Evolutionary conservation across 768 basidiomycete species (phyloP).

Genomic region (Dendrothele bispora): DNA sequence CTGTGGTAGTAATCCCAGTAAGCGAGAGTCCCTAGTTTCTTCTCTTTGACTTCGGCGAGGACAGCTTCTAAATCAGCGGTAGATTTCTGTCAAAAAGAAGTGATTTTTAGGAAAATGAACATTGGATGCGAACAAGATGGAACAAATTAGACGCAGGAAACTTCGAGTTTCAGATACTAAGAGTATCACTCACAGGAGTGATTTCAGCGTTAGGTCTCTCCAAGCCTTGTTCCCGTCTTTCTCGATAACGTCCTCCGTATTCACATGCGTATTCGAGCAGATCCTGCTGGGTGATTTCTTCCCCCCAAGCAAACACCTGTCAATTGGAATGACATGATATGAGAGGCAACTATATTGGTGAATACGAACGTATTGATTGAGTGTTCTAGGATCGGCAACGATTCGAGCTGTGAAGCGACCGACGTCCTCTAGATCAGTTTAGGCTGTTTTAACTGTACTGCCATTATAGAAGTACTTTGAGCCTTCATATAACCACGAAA

Average conservation of each 20-base stretch:
- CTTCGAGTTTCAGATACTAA: too few species aligned
- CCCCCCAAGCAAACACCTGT: too few species aligned
- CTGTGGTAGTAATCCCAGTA: conserved; percentile 17
- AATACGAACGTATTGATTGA: conserved; percentile 27
- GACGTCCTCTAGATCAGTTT: conserved; percentile 24
- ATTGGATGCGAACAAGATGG: background rate
- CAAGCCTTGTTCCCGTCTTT: too few species aligned
- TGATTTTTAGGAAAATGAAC: background rate
- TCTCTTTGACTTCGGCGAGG: background rate
- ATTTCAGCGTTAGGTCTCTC: background rate
- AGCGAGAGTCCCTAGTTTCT: background rate
- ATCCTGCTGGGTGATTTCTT: conserved; percentile 23
- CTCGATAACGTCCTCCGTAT: too few species aligned
- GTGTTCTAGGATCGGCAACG: conserved; percentile 28
- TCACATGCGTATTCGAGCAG: background rate
- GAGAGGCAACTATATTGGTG: too few species aligned
- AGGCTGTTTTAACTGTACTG: conserved; percentile 12
- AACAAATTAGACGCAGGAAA: too few species aligned
- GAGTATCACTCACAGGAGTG: background rate
- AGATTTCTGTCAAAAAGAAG: too few species aligned
- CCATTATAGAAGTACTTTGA: conserved; percentile 5
- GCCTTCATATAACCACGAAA: background rate
- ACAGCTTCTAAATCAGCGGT: background rate
- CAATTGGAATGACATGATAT: too few species aligned
- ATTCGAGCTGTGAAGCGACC: conserved; percentile 27